Conservation (phyloP, 345 rosid genomes). For the Murraya koenigii region DNA sequence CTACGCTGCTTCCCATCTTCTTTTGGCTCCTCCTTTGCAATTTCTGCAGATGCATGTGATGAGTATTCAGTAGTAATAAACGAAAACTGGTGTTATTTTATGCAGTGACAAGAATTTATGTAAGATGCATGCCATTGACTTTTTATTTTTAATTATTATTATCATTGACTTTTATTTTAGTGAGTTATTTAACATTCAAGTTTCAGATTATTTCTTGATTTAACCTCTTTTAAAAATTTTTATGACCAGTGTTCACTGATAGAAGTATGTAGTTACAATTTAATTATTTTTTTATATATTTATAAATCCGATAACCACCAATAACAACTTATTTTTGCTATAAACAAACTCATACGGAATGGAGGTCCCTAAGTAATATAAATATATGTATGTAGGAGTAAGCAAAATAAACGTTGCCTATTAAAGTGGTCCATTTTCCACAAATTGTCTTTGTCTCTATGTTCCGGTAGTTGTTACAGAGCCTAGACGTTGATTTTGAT, state of each 20-base stretch:
- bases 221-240: no score
- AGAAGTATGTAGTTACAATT: no score
- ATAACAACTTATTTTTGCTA: no score
- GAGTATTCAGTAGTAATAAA: background rate
- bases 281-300: no score
- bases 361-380: no score
- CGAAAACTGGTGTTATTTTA: background rate
- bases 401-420: background rate
- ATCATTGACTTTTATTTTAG: background rate
- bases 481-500: background rate
- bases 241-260: no score
- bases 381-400: no score
- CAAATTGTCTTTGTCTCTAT: background rate
- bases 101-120: background rate
- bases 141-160: background rate
- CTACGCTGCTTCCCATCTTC: constrained; percentile 16
- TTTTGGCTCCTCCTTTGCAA: background rate
- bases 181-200: background rate
- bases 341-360: no score
- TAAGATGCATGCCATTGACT: background rate
- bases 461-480: background rate
- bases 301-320: no score
- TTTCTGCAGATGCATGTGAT: background rate
- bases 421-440: background rate
- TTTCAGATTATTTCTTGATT: no score